Evolutionary conservation across 2,329 filamentous ascomycete genomes (phyloP), one percentile per base, ranked within the genome.

Genomic region (Apiospora pterosperma): DNA sequence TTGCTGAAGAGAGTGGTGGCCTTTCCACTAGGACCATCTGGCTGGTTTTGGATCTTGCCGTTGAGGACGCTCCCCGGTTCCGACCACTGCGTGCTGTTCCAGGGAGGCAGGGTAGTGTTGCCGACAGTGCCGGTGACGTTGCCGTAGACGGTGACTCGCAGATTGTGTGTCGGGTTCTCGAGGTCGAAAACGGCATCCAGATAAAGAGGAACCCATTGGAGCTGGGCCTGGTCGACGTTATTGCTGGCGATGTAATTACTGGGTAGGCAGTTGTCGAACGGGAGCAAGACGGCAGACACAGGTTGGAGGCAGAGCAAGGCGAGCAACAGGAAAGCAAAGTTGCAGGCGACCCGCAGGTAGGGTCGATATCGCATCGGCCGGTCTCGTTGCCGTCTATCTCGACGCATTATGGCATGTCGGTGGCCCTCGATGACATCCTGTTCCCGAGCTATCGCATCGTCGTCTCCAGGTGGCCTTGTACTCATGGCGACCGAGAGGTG

Each of bases 101-200:
- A 77, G 0, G 85, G 72, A 38, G 92, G 93, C 62, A 93, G 85
- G 2, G 77, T 66, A n/a, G 81, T 79, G 14, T 78, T 74, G 2
- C 82, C 82, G 55, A 85, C 83, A 61, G 90, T 87, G 59, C 96
- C 96, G 10, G 90, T 92, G 36, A 98, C 93, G 77, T 98, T 97
- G 62, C 94, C 95, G 81, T 93, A 98, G 59, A 97, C 85, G 1
- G 89, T 96, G 63, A 97, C 81, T 67, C 86, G 88, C 60, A 99
- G 82, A 44, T 84, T 86, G 73, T 94, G 88, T 61, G 80, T 83
- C 5, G 85, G 76, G 67, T 85, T 79, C 16, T 80, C 76, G 34
- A 85, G 83, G 71, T 92, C 85, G 80, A 97, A 97, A 23, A 80
- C 79, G 64, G 92, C 95, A 71, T 92, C 88, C 64, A 96, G 86